These are phyloP conservation scores for Aquilaria sinensis DNA, from an alignment of 345 rosid species.

Conservation along the genomic window DNA sequence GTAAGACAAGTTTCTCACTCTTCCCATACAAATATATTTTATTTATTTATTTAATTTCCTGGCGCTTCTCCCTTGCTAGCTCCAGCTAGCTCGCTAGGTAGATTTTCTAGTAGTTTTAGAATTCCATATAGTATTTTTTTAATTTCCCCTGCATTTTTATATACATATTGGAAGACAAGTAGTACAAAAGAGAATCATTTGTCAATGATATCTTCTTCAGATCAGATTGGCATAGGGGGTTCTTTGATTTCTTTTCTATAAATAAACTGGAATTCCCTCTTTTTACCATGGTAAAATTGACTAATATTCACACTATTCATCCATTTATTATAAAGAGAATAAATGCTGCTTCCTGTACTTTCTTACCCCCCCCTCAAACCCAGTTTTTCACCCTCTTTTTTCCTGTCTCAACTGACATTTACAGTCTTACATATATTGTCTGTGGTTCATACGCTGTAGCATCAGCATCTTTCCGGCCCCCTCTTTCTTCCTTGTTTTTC, in stretches of 20 bases:
- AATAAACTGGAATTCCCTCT: slow-evolving; percentile 3
- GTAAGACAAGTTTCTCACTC: slow-evolving; percentile 31
- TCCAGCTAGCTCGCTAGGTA: too few relatives aligned
- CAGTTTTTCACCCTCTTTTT: slow-evolving; percentile 2
- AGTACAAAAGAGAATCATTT: slow-evolving; percentile 31
- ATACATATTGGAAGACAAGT: slow-evolving; percentile 1
- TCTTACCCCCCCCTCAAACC: slow-evolving; percentile 7
- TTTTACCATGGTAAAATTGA: slow-evolving; percentile 18
- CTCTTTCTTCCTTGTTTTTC: slow-evolving; percentile 19
- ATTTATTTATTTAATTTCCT: too few relatives aligned
- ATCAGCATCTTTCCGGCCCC: background rate
- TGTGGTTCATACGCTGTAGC: slow-evolving; percentile 15
- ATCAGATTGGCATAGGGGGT: background rate
- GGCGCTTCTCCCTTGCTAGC: too few relatives aligned
- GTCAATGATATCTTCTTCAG: slow-evolving; percentile 51
- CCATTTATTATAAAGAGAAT: slow-evolving; percentile 3
- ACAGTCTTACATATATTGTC: slow-evolving; percentile 24
- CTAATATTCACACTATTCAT: background rate
- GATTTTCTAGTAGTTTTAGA: background rate
- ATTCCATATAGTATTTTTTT: slow-evolving; percentile 21
- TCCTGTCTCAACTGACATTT: slow-evolving; percentile 29
- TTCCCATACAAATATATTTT: too few relatives aligned
- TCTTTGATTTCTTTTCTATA: background rate
- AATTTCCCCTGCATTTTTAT: slow-evolving; percentile 10
- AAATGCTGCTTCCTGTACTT: slow-evolving; percentile 21